Evolutionary conservation across 2,329 filamentous ascomycete genomes (phyloP), one percentile per base, ranked within the genome.

Genomic region (Paramyrothecium sp.): DNA sequence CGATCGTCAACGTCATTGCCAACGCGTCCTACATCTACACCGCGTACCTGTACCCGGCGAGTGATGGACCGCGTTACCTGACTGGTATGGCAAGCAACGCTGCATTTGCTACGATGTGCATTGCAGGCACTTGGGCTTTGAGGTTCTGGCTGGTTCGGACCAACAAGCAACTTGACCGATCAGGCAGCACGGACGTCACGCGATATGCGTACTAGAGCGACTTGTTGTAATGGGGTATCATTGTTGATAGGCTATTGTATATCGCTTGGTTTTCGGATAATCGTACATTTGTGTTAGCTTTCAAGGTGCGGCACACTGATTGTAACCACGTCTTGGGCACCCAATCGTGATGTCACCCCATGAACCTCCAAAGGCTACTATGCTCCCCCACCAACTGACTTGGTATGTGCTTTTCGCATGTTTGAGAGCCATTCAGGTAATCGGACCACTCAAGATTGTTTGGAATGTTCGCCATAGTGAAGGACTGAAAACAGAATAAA

Each of bases 1-100:
- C 71, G 4, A 74, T 79, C 33, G 76, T 79, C 30, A 80, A 77
- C 26, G 75, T 77, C 0, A 59, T 77, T 10, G 74, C 73, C 26
- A 79, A 78, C 46, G 73, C 72, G 0, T 75, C 72, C 0, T 78
- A 78, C 58, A 74, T 80, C 21, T 80, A 76, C 69, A 78, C 76
- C 1, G 73, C 77, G 1, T 79, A 79, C 55, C 62, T 80, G 5
- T 79, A 75, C 63, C 74, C 75, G 0, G 66, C 71, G 51, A 71
- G 63, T 20, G 70, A 78, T 19, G 74, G 70, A 1, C 78, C 77
- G 0, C 66, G 73, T 7, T 80, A 78, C 44, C 57, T 73, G 1
- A 75, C 73, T 16, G 77, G 75, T 3, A 75, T 78, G 71, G 63
- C 61, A 1, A 65, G 46, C 49, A 67, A 69, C 19, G 66, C 67